Base-by-base conservation (phyloP, 2,329 filamentous ascomycete species). In the Penicillium sp. region DNA sequence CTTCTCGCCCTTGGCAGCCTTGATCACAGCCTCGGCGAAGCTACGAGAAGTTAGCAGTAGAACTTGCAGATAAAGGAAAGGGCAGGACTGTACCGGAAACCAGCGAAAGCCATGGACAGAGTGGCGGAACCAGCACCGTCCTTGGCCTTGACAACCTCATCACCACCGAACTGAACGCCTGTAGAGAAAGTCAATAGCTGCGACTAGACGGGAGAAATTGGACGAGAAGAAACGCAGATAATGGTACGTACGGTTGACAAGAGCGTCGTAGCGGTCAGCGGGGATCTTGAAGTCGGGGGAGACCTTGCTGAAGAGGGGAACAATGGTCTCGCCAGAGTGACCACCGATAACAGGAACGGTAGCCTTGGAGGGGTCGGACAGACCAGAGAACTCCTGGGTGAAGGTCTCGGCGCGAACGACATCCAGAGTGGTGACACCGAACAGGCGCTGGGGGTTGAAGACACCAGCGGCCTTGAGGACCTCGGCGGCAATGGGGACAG, bases 341-440 rank as follows among this genome's bases (percentile, higher is more conserved):
- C 95, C 95, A 76, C 95, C 95, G 76, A 99, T 88, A 73, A 99
- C 95, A 70, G 94, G 93, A 68, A 99, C 91, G 70, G 84, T 91
- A 70, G 93, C 86, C 79, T 93, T 90, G 74, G 90, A 86, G 63
- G 93, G 92, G 79, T 94, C 89, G 78, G 89, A 87, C 82, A 91
- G 88, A 81, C 93, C 93, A 65, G 86, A 86, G 75, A 96, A 90
- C 75, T 92, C 89, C 73, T 92, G 91, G 64, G 96, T 91, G 78
- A 99, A 99, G 69, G 93, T 97, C 86, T 97, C 93, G 71, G 95
- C 93, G 78, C 95, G 94, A 77, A 99, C 95, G 74, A 99, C 93
- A 81, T 99, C 95, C 72, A 99, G 90, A 54, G 95, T 98, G 76
- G 95, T 99, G 78, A 99, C 95, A 86, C 95, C 95, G 77, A 99